Evolutionary conservation across 2,329 filamentous ascomycete species (phyloP).

Genomic region (Diplodia scrobiculata): DNA sequence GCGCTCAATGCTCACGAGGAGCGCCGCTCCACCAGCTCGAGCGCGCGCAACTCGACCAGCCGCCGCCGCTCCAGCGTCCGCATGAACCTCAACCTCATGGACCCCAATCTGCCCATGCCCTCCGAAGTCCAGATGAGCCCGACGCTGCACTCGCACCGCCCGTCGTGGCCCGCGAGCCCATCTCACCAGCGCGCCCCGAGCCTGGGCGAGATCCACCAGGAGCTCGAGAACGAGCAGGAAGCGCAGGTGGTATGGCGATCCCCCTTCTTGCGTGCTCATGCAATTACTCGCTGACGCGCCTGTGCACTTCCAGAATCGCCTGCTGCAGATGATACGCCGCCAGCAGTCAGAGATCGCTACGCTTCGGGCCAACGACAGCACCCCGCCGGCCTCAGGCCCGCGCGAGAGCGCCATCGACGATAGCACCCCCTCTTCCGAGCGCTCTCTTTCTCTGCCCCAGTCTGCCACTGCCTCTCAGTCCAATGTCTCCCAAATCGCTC

Average conservation of each 20-base stretch:
- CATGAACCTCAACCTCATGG: constrained; percentile 73
- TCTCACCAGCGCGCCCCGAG: constrained; percentile 69
- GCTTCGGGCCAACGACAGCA: constrained; percentile 48
- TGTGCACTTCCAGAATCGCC: constrained; percentile 61
- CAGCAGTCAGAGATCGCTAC: constrained; percentile 71
- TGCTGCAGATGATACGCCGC: constrained; percentile 73
- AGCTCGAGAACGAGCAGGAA: constrained; percentile 77
- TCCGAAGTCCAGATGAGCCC: constrained; percentile 66
- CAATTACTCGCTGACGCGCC: neutral
- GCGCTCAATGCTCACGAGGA: constrained; percentile 75
- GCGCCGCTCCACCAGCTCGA: constrained; percentile 58
- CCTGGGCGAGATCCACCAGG: constrained; percentile 75
- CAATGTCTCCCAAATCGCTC: constrained; percentile 48
- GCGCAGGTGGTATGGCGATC: constrained; percentile 65
- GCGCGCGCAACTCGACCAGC: constrained; percentile 45
- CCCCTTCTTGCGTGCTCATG: neutral
- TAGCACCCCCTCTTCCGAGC: constrained; percentile 53
- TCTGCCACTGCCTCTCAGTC: constrained; percentile 39
- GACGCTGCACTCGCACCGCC: constrained; percentile 35
- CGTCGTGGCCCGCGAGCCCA: constrained; percentile 53
- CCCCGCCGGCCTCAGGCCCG: constrained; percentile 31
- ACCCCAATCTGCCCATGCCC: constrained; percentile 66
- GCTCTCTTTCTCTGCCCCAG: constrained; percentile 50
- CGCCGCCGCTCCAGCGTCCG: constrained; percentile 69
- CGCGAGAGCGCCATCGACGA: constrained; percentile 53